A percentile compares a stretch with the other conserved stretches of the same genome.
phyloP scores from a whole-genome alignment of 208 protist genomes.

The Acanthamoeba royreba region DNA sequence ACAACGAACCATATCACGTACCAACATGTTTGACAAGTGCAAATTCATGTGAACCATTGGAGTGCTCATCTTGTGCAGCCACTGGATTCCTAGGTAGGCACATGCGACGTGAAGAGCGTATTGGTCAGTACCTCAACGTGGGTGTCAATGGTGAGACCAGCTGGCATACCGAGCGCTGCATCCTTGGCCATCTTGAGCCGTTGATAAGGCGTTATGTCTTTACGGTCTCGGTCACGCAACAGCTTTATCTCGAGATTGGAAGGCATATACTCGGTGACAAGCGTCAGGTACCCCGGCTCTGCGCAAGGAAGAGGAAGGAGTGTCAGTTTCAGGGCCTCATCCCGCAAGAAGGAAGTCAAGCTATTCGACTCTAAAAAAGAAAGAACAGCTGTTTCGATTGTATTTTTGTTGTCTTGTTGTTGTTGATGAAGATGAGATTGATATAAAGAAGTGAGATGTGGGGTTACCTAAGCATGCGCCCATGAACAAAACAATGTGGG shows the following conservation, averaged over 20 bases:
- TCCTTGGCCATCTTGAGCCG: slow-evolving; percentile 37
- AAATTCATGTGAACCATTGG: neutral
- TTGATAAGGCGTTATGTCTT: neutral
- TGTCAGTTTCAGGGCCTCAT: neutral
- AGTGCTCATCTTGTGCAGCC: neutral
- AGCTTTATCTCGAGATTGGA: neutral
- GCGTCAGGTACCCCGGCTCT: neutral
- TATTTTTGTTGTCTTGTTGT: no score
- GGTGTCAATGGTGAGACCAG: no score
- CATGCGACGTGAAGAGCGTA: neutral
- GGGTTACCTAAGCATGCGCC: neutral
- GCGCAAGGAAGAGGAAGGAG: neutral
- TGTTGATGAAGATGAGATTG: no score
- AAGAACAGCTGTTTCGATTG: no score
- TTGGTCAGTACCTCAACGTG: neutral
- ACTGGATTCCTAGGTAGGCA: neutral
- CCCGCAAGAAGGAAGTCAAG: neutral
- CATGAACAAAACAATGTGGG: neutral
- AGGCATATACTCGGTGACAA: slow-evolving; percentile 17
- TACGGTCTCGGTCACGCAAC: neutral
- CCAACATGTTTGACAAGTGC: neutral
- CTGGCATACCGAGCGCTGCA: neutral
- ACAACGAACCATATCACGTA: neutral
- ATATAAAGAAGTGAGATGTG: neutral
- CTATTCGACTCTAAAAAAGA: neutral